Conservation (phyloP, 2,329 filamentous ascomycete genomes). For the Xylaria hypoxylon region DNA sequence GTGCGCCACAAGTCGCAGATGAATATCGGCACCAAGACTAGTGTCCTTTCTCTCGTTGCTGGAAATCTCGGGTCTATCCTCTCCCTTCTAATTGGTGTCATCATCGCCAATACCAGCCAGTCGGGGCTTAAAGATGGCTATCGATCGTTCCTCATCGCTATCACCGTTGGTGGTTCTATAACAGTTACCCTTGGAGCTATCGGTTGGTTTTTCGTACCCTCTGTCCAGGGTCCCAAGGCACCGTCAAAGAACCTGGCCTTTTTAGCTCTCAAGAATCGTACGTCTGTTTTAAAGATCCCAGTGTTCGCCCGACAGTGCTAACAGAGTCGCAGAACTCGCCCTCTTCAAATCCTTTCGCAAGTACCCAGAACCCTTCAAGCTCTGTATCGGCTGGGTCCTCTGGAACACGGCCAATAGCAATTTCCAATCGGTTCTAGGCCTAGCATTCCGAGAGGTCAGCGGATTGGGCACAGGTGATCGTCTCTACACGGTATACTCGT, state of each 20-base stretch:
- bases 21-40: slow-evolving; percentile 32
- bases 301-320: not conserved
- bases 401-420: slow-evolving; percentile 37
- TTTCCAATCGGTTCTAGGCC: slow-evolving; percentile 32
- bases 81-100: slow-evolving; percentile 31
- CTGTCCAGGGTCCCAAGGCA: slow-evolving; percentile 24
- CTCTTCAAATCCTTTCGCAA: slow-evolving; percentile 34
- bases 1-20: slow-evolving; percentile 33
- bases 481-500: slow-evolving; percentile 35
- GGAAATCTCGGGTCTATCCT: slow-evolving; percentile 35
- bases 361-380: slow-evolving; percentile 38
- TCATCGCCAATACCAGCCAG: slow-evolving; percentile 30
- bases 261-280: slow-evolving; percentile 35
- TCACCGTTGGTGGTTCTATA: slow-evolving; percentile 32
- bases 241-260: slow-evolving; percentile 34
- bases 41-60: slow-evolving; percentile 34
- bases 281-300: not conserved
- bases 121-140: slow-evolving; percentile 33
- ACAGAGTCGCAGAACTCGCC: slow-evolving; percentile 9
- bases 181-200: slow-evolving; percentile 31
- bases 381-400: slow-evolving; percentile 39
- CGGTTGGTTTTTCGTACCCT: slow-evolving; percentile 37
- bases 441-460: slow-evolving; percentile 33
- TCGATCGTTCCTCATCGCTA: slow-evolving; percentile 34
- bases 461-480: slow-evolving; percentile 30